Conservation (phyloP, 331 rosid genomes). For the Malus hybrid region DNA sequence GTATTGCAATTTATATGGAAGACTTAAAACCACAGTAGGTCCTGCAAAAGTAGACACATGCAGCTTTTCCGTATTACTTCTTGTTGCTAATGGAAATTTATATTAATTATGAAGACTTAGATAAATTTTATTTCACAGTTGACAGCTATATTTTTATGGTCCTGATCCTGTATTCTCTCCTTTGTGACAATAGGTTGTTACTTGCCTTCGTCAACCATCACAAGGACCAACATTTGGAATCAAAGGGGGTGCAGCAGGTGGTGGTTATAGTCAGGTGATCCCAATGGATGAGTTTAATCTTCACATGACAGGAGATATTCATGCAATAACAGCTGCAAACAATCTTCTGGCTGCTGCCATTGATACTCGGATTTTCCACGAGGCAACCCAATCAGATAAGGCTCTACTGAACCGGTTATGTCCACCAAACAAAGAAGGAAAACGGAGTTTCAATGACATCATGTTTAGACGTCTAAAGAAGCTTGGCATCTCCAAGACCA, state of each 20-base stretch:
- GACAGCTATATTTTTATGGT: not conserved
- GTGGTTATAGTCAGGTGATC: conserved; percentile 98
- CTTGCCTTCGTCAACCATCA: conserved; percentile 96
- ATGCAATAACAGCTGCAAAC: conserved; percentile 96
- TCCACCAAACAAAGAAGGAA: conserved; percentile 90
- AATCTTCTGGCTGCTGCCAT: conserved; percentile 98
- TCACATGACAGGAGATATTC: conserved; percentile 95
- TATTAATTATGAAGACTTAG: not conserved
- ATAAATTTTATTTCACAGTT: not conserved
- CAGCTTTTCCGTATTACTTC: not conserved
- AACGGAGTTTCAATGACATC: conserved; percentile 62
- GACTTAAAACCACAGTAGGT: not conserved
- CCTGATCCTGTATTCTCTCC: not conserved
- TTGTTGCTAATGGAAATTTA: not conserved
- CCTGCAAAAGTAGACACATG: not conserved
- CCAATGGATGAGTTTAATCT: conserved; percentile 99
- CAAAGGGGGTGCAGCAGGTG: conserved; percentile 99
- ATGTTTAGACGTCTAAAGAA: conserved; percentile 81
- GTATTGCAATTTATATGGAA: not conserved
- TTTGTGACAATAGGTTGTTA: conserved; percentile 61
- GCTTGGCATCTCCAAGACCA: conserved; percentile 73
- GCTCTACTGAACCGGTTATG: conserved; percentile 91
- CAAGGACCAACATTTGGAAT: conserved; percentile 99
- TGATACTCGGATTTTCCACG: conserved; percentile 90
- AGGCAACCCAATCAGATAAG: conserved; percentile 86